These are phyloP conservation scores for Pulveroboletus sp. DNA, from an alignment of 768 basidiomycete genomes.

Conservation along the genomic window DNA sequence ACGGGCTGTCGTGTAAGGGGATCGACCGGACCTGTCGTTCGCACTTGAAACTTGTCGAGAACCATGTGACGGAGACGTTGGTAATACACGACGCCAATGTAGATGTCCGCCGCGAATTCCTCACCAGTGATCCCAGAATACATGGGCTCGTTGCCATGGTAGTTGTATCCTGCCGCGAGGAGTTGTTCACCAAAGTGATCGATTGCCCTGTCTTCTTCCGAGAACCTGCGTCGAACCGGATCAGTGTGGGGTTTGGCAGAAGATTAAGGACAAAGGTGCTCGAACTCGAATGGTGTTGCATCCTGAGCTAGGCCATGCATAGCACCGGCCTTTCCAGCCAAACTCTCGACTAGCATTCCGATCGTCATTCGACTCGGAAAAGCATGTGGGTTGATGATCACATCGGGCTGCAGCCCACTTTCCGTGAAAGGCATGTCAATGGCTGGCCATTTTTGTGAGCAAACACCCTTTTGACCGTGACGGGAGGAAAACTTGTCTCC, in stretches of 20 bases:
- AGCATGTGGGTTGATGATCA: slow-evolving; percentile 99
- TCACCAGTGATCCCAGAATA: slow-evolving; percentile 99
- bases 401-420: slow-evolving; percentile 97
- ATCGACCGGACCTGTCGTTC: slow-evolving; percentile 97
- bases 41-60: slow-evolving; percentile 98
- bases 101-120: slow-evolving; percentile 98
- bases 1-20: slow-evolving; percentile 94
- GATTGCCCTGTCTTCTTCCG: slow-evolving; percentile 94
- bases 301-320: slow-evolving; percentile 99
- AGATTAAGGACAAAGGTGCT: slow-evolving; percentile 7
- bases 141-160: slow-evolving; percentile 99
- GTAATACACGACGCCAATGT: slow-evolving; percentile 97
- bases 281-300: slow-evolving; percentile 95
- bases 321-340: slow-evolving; percentile 98
- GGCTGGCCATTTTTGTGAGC: slow-evolving; percentile 98
- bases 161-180: slow-evolving; percentile 91
- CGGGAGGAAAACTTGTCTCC: slow-evolving; percentile 99
- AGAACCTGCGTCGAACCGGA: slow-evolving; percentile 54
- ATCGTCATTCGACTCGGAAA: slow-evolving; percentile 99
- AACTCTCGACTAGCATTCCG: slow-evolving; percentile 98
- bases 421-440: slow-evolving; percentile 99
- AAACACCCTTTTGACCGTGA: slow-evolving; percentile 99
- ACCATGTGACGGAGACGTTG: slow-evolving; percentile 99
- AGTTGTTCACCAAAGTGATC: slow-evolving; percentile 98
- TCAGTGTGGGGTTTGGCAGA: slow-evolving; percentile 7